A percentile compares a stretch with the other conserved stretches of the same genome.
Conservation (phyloP, 108 stramenopile species). For the Parietichytrium sp. region DNA sequence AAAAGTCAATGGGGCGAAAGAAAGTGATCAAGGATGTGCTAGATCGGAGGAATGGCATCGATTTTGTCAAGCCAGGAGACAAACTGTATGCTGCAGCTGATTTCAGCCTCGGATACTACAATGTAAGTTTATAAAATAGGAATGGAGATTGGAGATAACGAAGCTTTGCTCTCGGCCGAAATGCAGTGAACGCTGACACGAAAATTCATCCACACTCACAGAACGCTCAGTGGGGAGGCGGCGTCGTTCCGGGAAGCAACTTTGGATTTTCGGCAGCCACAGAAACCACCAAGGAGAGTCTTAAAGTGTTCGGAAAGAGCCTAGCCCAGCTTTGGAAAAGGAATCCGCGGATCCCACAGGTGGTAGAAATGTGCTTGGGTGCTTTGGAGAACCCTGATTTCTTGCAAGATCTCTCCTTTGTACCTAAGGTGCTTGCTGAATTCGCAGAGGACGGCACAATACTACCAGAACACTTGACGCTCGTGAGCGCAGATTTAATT, state of each 20-base stretch:
- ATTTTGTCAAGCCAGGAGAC: background rate
- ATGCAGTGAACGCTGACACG: too few relatives aligned
- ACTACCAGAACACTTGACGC: too few relatives aligned
- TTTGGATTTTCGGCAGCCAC: constrained; percentile 22
- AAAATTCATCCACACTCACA: too few relatives aligned
- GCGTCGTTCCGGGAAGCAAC: constrained; percentile 20
- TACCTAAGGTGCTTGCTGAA: too few relatives aligned
- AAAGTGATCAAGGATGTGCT: background rate
- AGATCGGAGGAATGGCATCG: constrained; percentile 17
- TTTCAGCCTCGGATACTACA: background rate
- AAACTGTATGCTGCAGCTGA: constrained; percentile 14
- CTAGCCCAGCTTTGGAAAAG: background rate
- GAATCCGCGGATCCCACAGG: background rate
- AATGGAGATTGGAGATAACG: too few relatives aligned
- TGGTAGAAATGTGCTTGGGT: background rate
- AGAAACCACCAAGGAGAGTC: constrained; percentile 21
- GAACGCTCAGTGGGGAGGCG: background rate
- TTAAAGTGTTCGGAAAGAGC: constrained; percentile 31
- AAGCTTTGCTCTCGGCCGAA: too few relatives aligned
- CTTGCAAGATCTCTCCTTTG: too few relatives aligned
- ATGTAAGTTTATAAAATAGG: too few relatives aligned
- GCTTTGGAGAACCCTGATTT: background rate
- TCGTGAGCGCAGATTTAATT: too few relatives aligned
- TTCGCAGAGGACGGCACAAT: background rate
- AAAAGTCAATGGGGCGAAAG: constrained; percentile 7